Evolutionary conservation across 1,139 yeast species (phyloP).

Genomic region (Debaryomyces sp.): DNA sequence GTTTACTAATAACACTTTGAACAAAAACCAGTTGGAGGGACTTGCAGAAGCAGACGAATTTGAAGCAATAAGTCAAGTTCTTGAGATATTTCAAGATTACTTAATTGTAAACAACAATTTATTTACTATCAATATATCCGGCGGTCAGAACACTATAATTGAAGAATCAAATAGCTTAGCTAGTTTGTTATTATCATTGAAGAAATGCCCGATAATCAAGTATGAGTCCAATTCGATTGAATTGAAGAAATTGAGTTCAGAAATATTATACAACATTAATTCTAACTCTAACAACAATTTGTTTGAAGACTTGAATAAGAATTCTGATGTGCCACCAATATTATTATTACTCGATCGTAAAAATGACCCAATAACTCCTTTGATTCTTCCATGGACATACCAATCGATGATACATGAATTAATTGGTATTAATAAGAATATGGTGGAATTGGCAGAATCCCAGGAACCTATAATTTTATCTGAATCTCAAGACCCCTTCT

Average conservation of each 20-base stretch:
- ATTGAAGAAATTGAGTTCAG: conserved; percentile 65
- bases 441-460: conserved; percentile 58
- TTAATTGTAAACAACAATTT: conserved; percentile 71
- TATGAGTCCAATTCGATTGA: conserved; percentile 73
- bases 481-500: conserved; percentile 68
- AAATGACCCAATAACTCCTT: conserved; percentile 91
- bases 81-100: conserved; percentile 86
- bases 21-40: conserved; percentile 77
- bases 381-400: conserved; percentile 94
- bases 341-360: conserved; percentile 80
- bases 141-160: conserved; percentile 26
- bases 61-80: conserved; percentile 74
- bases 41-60: conserved; percentile 89
- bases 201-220: conserved; percentile 75
- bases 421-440: conserved; percentile 76
- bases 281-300: conserved; percentile 59
- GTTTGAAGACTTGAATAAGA: conserved; percentile 63
- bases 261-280: conserved; percentile 60
- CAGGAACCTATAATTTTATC: conserved; percentile 35
- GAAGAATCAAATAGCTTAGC: conserved; percentile 57
- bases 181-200: conserved; percentile 72
- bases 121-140: conserved; percentile 32
- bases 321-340: conserved; percentile 70
- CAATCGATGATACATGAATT: conserved; percentile 97
- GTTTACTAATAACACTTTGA: conserved; percentile 73